A percentile compares a stretch with the other conserved stretches of the same genome.
Conservation (phyloP, 2,329 filamentous ascomycete genomes). For the Calonectria henricotiae region DNA sequence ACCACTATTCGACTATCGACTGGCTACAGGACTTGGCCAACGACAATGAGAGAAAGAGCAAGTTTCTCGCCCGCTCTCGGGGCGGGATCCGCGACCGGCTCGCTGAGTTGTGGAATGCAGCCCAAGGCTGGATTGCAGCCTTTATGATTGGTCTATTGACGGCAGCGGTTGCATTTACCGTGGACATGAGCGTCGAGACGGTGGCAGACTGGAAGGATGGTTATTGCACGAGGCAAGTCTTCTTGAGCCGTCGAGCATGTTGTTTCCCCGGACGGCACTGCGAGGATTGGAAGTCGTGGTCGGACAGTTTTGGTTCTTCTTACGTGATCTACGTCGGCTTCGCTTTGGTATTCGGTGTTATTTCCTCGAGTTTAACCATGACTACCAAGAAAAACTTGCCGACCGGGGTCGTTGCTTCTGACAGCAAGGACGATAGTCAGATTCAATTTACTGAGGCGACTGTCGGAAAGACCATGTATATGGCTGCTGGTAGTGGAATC, state of each 20-base stretch:
- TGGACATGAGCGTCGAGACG: conserved; percentile 42
- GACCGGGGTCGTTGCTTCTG: neutral
- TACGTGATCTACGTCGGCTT: conserved; percentile 38
- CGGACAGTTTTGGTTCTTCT: conserved; percentile 20
- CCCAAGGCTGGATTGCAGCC: conserved; percentile 39
- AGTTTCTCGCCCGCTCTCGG: neutral
- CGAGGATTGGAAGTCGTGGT: conserved; percentile 35
- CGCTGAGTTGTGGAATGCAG: conserved; percentile 25
- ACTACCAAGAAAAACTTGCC: conserved; percentile 39
- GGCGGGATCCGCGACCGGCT: conserved; percentile 19
- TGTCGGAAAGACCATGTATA: conserved; percentile 38
- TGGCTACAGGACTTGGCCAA: conserved; percentile 73
- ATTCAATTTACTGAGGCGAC: neutral
- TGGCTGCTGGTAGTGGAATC: conserved; percentile 44
- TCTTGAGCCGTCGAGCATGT: conserved; percentile 33
- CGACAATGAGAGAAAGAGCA: neutral
- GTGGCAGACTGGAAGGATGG: conserved; percentile 43
- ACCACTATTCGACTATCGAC: conserved; percentile 75
- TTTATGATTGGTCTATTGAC: conserved; percentile 41
- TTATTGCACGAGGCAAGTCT: conserved; percentile 32
- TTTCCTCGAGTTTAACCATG: conserved; percentile 34
- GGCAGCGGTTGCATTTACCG: conserved; percentile 27
- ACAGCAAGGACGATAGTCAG: neutral
- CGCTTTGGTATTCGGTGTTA: conserved; percentile 34
- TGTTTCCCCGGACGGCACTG: conserved; percentile 10